A percentile compares a stretch with the other conserved stretches of the same genome.
Conservation (phyloP, 441 rosid genomes). For the Metrosideros polymorpha region DNA sequence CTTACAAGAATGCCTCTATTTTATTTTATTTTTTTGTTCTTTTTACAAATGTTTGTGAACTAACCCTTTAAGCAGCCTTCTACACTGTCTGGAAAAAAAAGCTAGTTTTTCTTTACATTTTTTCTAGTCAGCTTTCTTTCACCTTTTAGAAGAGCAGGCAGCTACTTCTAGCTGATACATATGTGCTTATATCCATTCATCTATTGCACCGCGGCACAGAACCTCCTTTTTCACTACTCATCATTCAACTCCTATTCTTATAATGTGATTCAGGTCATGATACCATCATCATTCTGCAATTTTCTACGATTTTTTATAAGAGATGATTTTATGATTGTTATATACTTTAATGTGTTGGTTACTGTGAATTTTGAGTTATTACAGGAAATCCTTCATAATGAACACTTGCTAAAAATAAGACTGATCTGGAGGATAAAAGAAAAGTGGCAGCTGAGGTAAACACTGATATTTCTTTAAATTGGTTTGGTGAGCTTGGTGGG, state of each 20-base stretch:
- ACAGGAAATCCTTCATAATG: slow-evolving; percentile 42
- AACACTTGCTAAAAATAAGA: slow-evolving; percentile 44
- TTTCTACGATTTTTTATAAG: neutral
- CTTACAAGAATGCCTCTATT: neutral
- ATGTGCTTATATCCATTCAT: neutral
- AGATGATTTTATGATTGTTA: neutral
- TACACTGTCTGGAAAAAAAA: neutral
- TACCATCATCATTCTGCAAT: neutral
- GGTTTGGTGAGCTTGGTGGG: neutral
- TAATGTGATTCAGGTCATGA: neutral
- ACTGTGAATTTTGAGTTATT: neutral
- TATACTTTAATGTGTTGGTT: neutral
- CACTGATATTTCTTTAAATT: neutral
- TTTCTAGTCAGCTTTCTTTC: neutral
- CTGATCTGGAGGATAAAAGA: slow-evolving; percentile 34
- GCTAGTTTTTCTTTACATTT: neutral
- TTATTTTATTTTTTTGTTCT: neutral
- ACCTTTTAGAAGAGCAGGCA: neutral
- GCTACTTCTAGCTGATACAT: neutral
- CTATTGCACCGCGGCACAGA: neutral
- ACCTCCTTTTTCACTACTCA: neutral
- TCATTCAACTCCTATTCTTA: neutral
- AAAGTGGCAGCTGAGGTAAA: slow-evolving; percentile 41
- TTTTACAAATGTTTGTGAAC: neutral
- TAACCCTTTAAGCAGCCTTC: neutral